phyloP scores from a whole-genome alignment of 1,284 basidiomycete species.

The Cryptococcus wingfieldii region DNA sequence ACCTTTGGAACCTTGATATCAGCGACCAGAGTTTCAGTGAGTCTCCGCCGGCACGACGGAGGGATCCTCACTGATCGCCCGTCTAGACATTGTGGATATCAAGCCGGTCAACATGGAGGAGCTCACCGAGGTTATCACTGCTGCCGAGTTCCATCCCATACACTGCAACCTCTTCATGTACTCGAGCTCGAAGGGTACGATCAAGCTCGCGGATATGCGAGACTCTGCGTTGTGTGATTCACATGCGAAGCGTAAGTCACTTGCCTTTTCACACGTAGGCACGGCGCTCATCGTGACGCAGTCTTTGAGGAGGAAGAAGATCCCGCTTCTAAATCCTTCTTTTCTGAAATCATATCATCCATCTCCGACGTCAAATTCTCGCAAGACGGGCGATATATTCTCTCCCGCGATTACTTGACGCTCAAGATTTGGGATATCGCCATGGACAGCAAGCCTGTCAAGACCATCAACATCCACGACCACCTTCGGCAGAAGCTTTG shows the following conservation, averaged over 20 bases:
- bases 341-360: slow-evolving; percentile 99
- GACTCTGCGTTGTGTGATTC: slow-evolving; percentile 95
- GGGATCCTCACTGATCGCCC: not conserved
- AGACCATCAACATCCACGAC: slow-evolving; percentile 98
- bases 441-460: slow-evolving; percentile 95
- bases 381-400: slow-evolving; percentile 91
- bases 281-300: slow-evolving; percentile 40
- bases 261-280: slow-evolving; percentile 8
- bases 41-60: slow-evolving; percentile 44
- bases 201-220: slow-evolving; percentile 99
- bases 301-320: slow-evolving; percentile 99
- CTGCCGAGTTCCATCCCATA: slow-evolving; percentile 95
- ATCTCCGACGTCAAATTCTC: slow-evolving; percentile 99
- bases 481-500: slow-evolving; percentile 96
- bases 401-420: slow-evolving; percentile 94
- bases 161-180: slow-evolving; percentile 99
- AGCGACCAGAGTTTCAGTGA: slow-evolving; percentile 98
- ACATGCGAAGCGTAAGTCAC: slow-evolving; percentile 83
- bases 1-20: slow-evolving; percentile 98
- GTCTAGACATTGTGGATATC: slow-evolving; percentile 97
- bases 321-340: slow-evolving; percentile 94
- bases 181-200: slow-evolving; percentile 98
- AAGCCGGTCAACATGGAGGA: slow-evolving; percentile 99
- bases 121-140: slow-evolving; percentile 98
- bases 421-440: slow-evolving; percentile 99